Base-by-base conservation (phyloP, 164 flowering plant genomes). In the Vitis cinerea region DNA sequence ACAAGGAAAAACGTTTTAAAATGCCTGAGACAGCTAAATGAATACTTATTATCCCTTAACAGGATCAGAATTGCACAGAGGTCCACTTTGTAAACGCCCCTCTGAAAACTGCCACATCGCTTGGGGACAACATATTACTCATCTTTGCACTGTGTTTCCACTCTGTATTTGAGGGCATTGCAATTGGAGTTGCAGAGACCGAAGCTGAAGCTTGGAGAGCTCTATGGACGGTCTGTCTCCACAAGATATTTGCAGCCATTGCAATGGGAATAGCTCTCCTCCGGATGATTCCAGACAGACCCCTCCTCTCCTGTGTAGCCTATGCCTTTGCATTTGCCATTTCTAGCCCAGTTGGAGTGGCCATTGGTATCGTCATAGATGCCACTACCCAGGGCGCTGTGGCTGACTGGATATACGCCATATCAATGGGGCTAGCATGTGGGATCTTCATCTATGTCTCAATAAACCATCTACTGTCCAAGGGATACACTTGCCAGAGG, bases 201-300 rank as follows among this genome's bases (percentile, higher is more conserved):
- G 63, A 81, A 73, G 87, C 72, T 0, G 91, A 87, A 74, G 96
- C 93, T 3, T 88, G 96, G 96, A 87, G 66, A 74, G 90, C 87
- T 4, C 70, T 90, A 30, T 90, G 96, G 93, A 90, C 96, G 17
- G 77, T 90, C 30, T 73, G 75, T 17, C 65, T 90, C 55, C 96
- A 90, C 83, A 88, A 90, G 75, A 59, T 90, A 13, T 88, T 90
- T 71, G 95, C 92, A 29, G 95, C 95, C 27, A 74, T 90, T 19
- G 93, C 93, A 19, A 90, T 90, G 96, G 91, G 93, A 10, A 88
- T 90, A 65, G 91, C 93, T 30, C 86, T 90, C 12, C 82, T 90
- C 14, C 69, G 84, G 5, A 87, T 90, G 84, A 82, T 90, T 23
- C 96, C 96, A 0, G 77, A 86, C 29, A 86, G 91, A 1, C 91